Evolutionary conservation across 2,329 filamentous ascomycete species (phyloP).

Genomic region (Curvularia lunata): DNA sequence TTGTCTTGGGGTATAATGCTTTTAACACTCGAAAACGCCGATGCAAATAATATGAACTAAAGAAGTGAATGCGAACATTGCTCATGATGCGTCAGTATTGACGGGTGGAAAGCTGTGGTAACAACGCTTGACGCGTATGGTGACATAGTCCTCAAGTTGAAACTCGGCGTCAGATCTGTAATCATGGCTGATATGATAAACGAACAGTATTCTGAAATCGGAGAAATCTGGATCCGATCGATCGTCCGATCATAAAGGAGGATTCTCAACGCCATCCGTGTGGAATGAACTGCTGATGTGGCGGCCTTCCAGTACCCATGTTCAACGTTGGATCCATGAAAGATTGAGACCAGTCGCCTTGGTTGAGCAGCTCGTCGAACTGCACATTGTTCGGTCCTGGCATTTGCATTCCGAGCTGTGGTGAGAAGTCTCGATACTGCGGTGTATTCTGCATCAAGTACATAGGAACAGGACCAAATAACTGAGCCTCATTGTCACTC

Average conservation of each 20-base stretch:
- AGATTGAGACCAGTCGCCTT: constrained; percentile 51
- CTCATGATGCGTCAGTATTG: constrained; percentile 3
- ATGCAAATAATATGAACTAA: constrained; percentile 13
- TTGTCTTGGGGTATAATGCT: constrained; percentile 27
- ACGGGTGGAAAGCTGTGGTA: not conserved
- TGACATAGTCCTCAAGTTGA: not conserved
- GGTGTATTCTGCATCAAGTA: constrained; percentile 67
- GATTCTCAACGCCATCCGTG: constrained; percentile 29
- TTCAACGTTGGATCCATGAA: constrained; percentile 46
- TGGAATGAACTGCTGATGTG: constrained; percentile 28
- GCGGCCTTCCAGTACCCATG: constrained; percentile 31
- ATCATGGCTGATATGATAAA: not conserved
- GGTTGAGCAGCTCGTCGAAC: constrained; percentile 48
- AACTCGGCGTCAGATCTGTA: not conserved
- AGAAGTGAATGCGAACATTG: constrained; percentile 9
- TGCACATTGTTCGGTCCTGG: constrained; percentile 38
- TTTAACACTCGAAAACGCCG: constrained; percentile 14
- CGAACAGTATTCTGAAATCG: not conserved
- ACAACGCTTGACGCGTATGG: not conserved
- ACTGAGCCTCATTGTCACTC: constrained; percentile 72
- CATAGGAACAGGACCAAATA: constrained; percentile 73
- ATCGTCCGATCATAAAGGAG: constrained; percentile 1
- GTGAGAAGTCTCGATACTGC: constrained; percentile 33
- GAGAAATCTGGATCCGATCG: not conserved
- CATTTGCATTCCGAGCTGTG: constrained; percentile 32